Evolutionary conservation across 768 basidiomycete genomes (phyloP).

Genomic region (Lactarius psammicola): DNA sequence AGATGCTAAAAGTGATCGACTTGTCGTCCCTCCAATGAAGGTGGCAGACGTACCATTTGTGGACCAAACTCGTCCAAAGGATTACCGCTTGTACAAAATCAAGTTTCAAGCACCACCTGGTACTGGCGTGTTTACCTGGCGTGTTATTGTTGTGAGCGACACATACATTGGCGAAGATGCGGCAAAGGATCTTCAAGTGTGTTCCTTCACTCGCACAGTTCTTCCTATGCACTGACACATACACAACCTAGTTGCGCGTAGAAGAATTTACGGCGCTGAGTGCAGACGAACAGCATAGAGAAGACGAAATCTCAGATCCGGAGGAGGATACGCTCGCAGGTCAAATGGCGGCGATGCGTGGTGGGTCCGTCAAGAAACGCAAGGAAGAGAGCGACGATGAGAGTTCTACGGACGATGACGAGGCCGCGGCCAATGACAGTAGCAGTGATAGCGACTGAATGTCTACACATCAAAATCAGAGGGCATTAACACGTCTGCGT

Average conservation of each 20-base stretch:
- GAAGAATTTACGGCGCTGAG: conserved; percentile 63
- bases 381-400: conserved; percentile 52
- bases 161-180: conserved; percentile 84
- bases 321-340: conserved; percentile 96
- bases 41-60: conserved; percentile 75
- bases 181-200: conserved; percentile 65
- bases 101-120: conserved; percentile 94
- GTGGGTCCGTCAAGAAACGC: conserved; percentile 74
- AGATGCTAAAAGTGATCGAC: conserved; percentile 78
- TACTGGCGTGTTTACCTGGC: conserved; percentile 86
- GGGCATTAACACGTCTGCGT: neutral
- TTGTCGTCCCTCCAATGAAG: conserved; percentile 84
- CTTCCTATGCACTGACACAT: conserved; percentile 6
- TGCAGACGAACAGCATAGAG: conserved; percentile 58
- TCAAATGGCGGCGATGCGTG: conserved; percentile 96
- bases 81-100: conserved; percentile 82
- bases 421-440: conserved; percentile 48
- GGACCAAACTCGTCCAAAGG: conserved; percentile 46
- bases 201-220: conserved; percentile 33
- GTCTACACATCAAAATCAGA: conserved; percentile 12
- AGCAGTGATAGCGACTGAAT: conserved; percentile 53
- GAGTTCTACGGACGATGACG: conserved; percentile 50
- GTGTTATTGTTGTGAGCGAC: conserved; percentile 81
- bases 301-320: conserved; percentile 97
- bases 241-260: conserved; percentile 65